Percentiles rank a stretch among this genome's conserved stretches.
phyloP scores from a whole-genome alignment of 2,329 filamentous ascomycete species.

The Fusarium sp. region DNA sequence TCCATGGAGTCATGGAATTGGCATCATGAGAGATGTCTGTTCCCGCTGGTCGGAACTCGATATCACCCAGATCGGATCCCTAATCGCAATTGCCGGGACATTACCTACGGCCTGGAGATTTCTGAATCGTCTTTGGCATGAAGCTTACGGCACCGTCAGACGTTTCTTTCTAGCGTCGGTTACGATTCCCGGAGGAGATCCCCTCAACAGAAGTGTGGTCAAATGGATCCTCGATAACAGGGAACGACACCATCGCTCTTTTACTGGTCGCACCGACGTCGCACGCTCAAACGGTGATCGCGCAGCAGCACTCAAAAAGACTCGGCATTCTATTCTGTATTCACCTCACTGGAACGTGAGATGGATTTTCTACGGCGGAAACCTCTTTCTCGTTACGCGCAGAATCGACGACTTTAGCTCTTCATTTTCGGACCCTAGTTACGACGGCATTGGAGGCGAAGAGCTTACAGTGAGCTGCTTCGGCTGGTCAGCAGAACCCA shows the following conservation, averaged over 20 bases:
- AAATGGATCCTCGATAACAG: conserved; percentile 58
- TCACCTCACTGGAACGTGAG: conserved; percentile 57
- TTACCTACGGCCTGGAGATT: conserved; percentile 55
- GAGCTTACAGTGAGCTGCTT: conserved; percentile 62
- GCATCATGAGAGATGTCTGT: conserved; percentile 52
- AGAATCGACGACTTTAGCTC: conserved; percentile 53
- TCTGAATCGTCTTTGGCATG: conserved; percentile 50
- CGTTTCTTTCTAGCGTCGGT: conserved; percentile 58
- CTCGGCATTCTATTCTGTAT: conserved; percentile 56
- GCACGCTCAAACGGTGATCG: conserved; percentile 50
- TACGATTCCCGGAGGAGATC: conserved; percentile 57
- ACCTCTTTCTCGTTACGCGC: conserved; percentile 58
- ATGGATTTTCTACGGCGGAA: conserved; percentile 62
- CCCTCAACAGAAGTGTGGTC: conserved; percentile 58
- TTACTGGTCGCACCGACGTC: conserved; percentile 58
- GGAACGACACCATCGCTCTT: conserved; percentile 53
- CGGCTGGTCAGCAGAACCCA: conserved; percentile 61
- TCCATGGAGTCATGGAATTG: conserved; percentile 49
- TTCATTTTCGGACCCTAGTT: conserved; percentile 54
- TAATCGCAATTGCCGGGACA: conserved; percentile 57
- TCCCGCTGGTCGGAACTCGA: conserved; percentile 58
- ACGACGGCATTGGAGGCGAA: conserved; percentile 59
- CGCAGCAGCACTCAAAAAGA: conserved; percentile 56
- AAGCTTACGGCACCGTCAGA: conserved; percentile 54
- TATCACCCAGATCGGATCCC: conserved; percentile 57